Evolutionary conservation across 768 basidiomycete species (phyloP), one percentile per base, ranked within the genome.

Genomic region (Dioszegia crocea): DNA sequence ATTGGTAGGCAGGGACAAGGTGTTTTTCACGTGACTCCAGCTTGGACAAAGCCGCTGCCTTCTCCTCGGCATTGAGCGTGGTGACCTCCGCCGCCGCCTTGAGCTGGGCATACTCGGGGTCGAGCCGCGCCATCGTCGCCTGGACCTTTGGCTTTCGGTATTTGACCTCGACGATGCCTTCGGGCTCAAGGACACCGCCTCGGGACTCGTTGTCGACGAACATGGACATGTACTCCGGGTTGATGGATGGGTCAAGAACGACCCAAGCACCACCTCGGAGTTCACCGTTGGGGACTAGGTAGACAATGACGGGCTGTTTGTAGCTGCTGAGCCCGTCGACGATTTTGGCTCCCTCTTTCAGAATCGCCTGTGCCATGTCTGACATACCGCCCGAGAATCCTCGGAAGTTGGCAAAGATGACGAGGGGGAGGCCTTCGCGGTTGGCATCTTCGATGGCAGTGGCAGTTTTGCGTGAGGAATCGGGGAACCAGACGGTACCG

Each of bases 381-480:
- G 69, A 68, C 63, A 64, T 71, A 57, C 96, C 96, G 63, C 96
- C 96, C 21, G 96, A 99, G 86, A 99, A 99, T 24, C 96, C 96
- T 81, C 96, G 89, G 92, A 96, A 98, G 81, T 99, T 99, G 55
- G 96, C 96, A 73, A 99, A 97, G 78, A 99, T 93, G 77, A 98
- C 93, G 60, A 99, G 82, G 3, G 96, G 96, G 14, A 99, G 81
- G 23, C 89, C 91, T 79, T 99, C 96, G 41, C 96, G 87, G 79
- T 94, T 88, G 81, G 98, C 90, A 80, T 99, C 96, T 78, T 92
- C 92, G 81, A 98, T 98, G 16, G 96, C 94, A 72, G 98, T 96
- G 8, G 93, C 96, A 8, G 96, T 99, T 83, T 99, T 99, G 82
- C 96, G 93, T 5, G 96, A 93, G 4, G 91, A 94, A 78, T 99